Evolutionary conservation across 495 filamentous ascomycete species (phyloP).

Genomic region (Schizothecium vesticola): DNA sequence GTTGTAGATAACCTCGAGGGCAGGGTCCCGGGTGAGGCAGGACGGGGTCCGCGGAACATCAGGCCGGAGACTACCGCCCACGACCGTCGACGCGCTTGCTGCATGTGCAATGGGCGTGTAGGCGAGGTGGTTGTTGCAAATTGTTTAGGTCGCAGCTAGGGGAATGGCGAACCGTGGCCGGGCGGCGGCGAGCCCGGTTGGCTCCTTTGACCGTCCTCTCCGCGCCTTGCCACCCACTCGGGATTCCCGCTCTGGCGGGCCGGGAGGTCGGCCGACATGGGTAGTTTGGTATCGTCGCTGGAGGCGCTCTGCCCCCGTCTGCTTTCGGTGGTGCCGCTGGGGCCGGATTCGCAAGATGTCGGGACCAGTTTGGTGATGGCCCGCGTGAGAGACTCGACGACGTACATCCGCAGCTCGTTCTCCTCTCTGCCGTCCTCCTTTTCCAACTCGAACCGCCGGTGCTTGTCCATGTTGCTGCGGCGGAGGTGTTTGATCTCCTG

Average conservation of each 20-base stretch:
- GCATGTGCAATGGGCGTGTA: no score
- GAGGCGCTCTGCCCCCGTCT: constrained; percentile 15
- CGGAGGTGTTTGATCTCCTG: constrained; percentile 82
- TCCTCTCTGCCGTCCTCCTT: constrained; percentile 89
- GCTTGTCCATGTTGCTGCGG: constrained; percentile 70
- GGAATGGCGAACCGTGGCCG: constrained; percentile 26
- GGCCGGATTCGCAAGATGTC: constrained; percentile 9
- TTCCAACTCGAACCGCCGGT: constrained; percentile 72
- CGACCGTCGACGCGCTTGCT: no score
- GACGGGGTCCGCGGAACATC: no score
- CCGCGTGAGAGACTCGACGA: constrained; percentile 64
- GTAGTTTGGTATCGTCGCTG: constrained; percentile 44
- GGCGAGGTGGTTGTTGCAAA: no score
- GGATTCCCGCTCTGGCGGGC: constrained; percentile 56
- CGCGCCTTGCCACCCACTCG: constrained; percentile 59
- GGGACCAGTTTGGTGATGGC: constrained; percentile 45
- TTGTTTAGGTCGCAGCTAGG: constrained; percentile 6
- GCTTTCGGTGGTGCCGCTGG: constrained; percentile 17
- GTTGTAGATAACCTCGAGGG: no score
- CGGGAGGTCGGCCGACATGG: constrained; percentile 43
- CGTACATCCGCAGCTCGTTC: constrained; percentile 68
- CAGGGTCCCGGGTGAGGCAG: no score
- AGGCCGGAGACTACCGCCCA: no score
- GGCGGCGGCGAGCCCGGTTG: constrained; percentile 34
- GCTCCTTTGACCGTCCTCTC: constrained; percentile 45